Evolutionary conservation across 1,139 yeast species (phyloP).

Genomic region (Blastobotrys arbuscula): DNA sequence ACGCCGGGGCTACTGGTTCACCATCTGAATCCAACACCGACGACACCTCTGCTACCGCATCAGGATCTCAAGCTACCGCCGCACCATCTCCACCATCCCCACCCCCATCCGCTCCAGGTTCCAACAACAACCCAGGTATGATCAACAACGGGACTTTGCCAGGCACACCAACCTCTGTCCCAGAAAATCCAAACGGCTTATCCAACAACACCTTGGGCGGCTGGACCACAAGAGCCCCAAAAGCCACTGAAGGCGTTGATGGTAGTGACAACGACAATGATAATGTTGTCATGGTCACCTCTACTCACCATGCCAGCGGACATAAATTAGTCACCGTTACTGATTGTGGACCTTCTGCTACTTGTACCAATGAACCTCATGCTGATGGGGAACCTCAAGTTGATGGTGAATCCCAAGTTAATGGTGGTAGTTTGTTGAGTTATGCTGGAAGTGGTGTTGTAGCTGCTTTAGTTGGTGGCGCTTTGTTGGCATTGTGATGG

Average conservation of each 20-base stretch:
- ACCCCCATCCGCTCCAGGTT: background rate
- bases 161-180: background rate
- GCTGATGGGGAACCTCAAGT: background rate
- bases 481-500: background rate
- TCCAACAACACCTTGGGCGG: background rate
- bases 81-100: background rate
- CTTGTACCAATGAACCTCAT: background rate
- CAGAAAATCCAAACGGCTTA: too few species aligned
- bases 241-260: background rate
- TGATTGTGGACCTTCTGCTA: conserved; percentile 1
- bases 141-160: background rate
- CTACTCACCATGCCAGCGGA: background rate
- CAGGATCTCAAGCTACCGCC: background rate
- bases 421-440: background rate
- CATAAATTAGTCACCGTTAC: conserved; percentile 3
- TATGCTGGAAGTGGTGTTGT: background rate
- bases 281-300: background rate
- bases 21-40: background rate
- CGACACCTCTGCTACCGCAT: background rate
- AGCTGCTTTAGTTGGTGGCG: background rate
- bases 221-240: background rate
- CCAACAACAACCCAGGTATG: background rate
- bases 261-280: background rate
- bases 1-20: background rate
- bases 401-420: too few species aligned